Base-by-base conservation (phyloP, 2,329 filamentous ascomycete species). In the Furcasterigmium furcatum region DNA sequence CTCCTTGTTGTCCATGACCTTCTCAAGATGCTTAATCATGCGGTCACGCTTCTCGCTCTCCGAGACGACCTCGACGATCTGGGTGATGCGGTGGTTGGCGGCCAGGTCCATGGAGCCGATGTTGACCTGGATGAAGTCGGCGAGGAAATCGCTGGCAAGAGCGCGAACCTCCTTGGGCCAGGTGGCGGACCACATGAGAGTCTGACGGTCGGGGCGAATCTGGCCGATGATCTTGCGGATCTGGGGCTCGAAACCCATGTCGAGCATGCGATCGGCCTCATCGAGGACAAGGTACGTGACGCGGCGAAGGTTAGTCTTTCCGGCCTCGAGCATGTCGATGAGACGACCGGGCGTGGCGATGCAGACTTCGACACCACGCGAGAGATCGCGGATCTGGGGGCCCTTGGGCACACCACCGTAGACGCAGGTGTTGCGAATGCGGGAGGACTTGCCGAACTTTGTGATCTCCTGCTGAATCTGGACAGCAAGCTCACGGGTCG, bases 181-280 rank as follows among this genome's bases (percentile, higher is more conserved):
- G 7, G 94, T 99, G 58, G 94, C 94, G 50, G 94, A 99, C 90
- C 92, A 99, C 91, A 99, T 96, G 77, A 94, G 94, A 52, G 94
- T 99, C 71, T 99, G 94, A 79, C 94, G 87, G 67, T 99, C 94
- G 44, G 94, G 94, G 58, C 94, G 90, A 70, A 97, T 97, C 74
- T 99, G 94, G 53, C 87, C 81, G 58, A 99, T 91, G 56, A 99
- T 97, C 78, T 97, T 97, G 76, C 94, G 90, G 61, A 99, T 97
- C 70, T 97, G 94, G 56, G 94, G 94, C 75, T 99, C 94, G 73
- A 99, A 97, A 83, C 94, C 94, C 94, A 99, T 99, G 75, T 99
- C 94, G 67, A 99, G 80, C 94, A 99, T 99, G 64, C 94, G 92
- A 74, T 99, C 94, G 66, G 94, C 94, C 77, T 99, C 94, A 61